Conservation (phyloP, 495 filamentous ascomycete species). For the Hypoxylon intermedium region DNA sequence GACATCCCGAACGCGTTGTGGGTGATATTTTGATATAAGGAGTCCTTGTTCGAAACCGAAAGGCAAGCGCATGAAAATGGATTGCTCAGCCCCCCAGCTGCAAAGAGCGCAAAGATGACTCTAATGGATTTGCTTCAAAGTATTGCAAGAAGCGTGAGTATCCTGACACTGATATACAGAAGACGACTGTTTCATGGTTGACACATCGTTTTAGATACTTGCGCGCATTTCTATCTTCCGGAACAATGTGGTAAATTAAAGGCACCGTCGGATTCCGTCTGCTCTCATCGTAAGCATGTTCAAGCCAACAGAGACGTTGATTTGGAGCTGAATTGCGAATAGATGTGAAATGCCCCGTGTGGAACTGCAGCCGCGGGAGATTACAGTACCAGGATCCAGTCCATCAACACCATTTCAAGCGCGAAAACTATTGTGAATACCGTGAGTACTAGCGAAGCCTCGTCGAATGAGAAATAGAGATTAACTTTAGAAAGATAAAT, state of each 20-base stretch:
- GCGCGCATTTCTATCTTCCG: slow-evolving; percentile 9
- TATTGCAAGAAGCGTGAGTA: slow-evolving; percentile 29
- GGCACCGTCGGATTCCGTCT: slow-evolving; percentile 14
- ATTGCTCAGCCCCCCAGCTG: slow-evolving; percentile 7
- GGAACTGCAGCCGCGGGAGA: slow-evolving; percentile 7
- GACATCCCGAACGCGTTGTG: too few species aligned
- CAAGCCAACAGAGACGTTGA: background rate
- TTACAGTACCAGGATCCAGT: slow-evolving; percentile 30
- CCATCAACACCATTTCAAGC: slow-evolving; percentile 34
- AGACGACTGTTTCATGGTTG: background rate
- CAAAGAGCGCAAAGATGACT: background rate
- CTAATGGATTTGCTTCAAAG: too few species aligned
- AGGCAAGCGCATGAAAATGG: background rate
- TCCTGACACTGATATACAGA: background rate
- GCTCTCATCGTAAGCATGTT: slow-evolving; percentile 18
- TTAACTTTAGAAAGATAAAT: slow-evolving; percentile 23
- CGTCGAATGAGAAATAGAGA: background rate
- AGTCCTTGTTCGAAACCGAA: background rate
- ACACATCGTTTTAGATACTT: slow-evolving; percentile 19
- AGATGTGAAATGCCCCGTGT: slow-evolving; percentile 15
- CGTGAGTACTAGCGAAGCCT: slow-evolving; percentile 17
- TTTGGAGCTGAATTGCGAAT: background rate
- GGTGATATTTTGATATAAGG: too few species aligned
- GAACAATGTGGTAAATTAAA: slow-evolving; percentile 8
- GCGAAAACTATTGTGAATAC: slow-evolving; percentile 31